Conservation (phyloP, 192 early-diverging fungal genomes). For the Backusella westeae region DNA sequence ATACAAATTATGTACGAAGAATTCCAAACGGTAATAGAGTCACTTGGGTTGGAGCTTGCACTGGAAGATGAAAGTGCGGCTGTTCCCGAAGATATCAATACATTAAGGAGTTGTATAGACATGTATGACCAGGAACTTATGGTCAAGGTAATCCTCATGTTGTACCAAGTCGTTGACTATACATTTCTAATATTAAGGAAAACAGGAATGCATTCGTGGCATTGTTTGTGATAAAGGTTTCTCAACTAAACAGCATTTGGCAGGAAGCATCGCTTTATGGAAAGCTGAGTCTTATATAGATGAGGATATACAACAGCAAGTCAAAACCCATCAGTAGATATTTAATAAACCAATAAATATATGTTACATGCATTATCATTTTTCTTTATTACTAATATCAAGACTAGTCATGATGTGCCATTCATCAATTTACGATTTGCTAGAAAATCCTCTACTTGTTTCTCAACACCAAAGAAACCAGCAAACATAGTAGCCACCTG, state of each 20-base stretch:
- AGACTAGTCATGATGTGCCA: no score
- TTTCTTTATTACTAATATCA: not conserved
- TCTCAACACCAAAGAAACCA: slow-evolving; percentile 54
- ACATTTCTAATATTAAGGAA: not conserved
- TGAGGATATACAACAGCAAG: slow-evolving; percentile 5
- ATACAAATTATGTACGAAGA: slow-evolving; percentile 14
- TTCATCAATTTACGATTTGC: not conserved
- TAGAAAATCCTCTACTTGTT: not conserved
- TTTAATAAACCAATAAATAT: not conserved
- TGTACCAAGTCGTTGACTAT: not conserved
- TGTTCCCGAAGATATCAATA: not conserved
- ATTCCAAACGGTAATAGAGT: not conserved
- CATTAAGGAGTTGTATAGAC: slow-evolving; percentile 3
- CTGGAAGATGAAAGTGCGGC: not conserved
- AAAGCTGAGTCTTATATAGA: slow-evolving; percentile 18
- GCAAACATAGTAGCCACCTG: slow-evolving; percentile 64
- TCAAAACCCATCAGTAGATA: not conserved
- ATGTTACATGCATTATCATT: not conserved
- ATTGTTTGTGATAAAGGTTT: slow-evolving; percentile 13
- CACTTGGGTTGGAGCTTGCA: not conserved
- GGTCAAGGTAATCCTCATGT: slow-evolving; percentile 6
- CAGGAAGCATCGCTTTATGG: slow-evolving; percentile 25
- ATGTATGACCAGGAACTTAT: slow-evolving; percentile 23
- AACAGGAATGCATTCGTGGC: slow-evolving; percentile 11
- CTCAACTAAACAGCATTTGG: slow-evolving; percentile 18